Evolutionary conservation across 2,329 filamentous ascomycete genomes (phyloP).

Genomic region (Alternaria ventricosa): DNA sequence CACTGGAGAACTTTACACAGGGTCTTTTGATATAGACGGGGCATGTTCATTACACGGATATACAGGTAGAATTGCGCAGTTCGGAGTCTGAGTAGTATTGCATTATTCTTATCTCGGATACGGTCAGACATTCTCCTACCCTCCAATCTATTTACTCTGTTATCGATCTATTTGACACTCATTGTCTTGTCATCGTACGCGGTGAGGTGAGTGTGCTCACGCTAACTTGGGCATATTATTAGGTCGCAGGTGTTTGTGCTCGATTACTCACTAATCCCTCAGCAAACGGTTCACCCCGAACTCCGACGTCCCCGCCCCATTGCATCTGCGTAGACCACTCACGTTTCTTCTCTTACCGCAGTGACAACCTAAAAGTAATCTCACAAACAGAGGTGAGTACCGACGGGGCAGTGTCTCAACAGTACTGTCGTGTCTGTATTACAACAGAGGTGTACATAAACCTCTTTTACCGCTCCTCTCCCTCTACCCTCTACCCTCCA

Average conservation of each 20-base stretch:
- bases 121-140: too few relatives aligned
- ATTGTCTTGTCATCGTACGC: background rate
- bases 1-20: slow-evolving; percentile 32
- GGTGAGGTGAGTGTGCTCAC: too few relatives aligned
- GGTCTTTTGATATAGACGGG: slow-evolving; percentile 19
- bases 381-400: background rate
- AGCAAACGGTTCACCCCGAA: background rate
- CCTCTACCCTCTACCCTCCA: background rate
- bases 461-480: background rate
- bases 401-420: too few relatives aligned
- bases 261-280: background rate
- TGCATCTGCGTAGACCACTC: too few relatives aligned
- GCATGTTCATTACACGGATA: too few relatives aligned
- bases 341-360: background rate
- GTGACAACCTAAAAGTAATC: too few relatives aligned
- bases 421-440: background rate
- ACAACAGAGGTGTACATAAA: background rate
- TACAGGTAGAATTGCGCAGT: background rate
- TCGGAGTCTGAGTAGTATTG: background rate
- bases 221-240: background rate
- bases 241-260: background rate
- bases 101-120: background rate
- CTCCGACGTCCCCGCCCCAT: background rate
- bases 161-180: background rate
- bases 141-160: rapidly evolving